These are phyloP conservation scores for Tubosaeta sp. DNA, from an alignment of 768 basidiomycete species.

Conservation along the genomic window DNA sequence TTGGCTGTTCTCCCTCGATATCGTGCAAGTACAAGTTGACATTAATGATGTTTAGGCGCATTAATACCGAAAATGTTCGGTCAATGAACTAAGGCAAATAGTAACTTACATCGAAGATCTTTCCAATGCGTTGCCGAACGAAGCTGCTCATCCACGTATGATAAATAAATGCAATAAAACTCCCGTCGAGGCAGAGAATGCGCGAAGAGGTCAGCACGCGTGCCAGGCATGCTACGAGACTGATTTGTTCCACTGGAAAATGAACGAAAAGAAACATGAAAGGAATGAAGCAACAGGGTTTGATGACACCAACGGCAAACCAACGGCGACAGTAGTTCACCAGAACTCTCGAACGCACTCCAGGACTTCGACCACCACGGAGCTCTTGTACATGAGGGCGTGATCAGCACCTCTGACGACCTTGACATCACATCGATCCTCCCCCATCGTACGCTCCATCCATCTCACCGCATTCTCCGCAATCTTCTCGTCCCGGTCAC, in stretches of 20 bases:
- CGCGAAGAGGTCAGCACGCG: constrained; percentile 1
- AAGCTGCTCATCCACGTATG: constrained; percentile 15
- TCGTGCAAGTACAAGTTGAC: constrained; percentile 20
- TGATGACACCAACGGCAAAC: constrained; percentile 5
- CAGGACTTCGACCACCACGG: constrained; percentile 80
- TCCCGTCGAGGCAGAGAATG: constrained; percentile 3
- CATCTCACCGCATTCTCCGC: constrained; percentile 85
- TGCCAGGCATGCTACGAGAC: neutral
- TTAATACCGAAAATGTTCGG: constrained; percentile 24
- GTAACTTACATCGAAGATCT: constrained; percentile 27
- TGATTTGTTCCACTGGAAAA: constrained; percentile 16
- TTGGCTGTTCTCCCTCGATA: neutral
- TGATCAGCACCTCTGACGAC: constrained; percentile 89
- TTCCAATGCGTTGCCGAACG: constrained; percentile 20
- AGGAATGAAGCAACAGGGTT: constrained; percentile 17
- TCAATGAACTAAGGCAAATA: constrained; percentile 22
- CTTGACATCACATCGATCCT: constrained; percentile 68
- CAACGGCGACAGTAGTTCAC: constrained; percentile 24
- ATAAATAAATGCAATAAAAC: constrained; percentile 18
- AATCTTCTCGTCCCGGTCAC: constrained; percentile 91
- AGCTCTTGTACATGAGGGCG: constrained; percentile 87
- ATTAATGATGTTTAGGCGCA: constrained; percentile 33
- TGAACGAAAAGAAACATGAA: constrained; percentile 8
- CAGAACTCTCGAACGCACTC: constrained; percentile 63
- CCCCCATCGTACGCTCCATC: constrained; percentile 85